Conservation (phyloP, 176 grass and related monocot genomes). For the Lolium multiflorum region DNA sequence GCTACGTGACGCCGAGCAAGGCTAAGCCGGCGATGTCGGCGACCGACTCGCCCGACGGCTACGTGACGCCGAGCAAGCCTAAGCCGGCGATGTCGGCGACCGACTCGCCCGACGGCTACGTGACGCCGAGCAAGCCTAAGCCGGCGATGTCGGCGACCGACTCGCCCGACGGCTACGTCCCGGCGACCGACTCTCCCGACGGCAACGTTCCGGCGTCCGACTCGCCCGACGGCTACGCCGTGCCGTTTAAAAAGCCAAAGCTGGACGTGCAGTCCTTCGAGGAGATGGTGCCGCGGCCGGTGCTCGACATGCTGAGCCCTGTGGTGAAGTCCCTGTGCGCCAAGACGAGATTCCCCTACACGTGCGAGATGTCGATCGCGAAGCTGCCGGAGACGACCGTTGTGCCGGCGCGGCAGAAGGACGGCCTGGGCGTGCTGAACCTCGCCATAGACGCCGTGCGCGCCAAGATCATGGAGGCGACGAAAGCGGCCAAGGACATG, state of each 20-base stretch:
- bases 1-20: not conserved
- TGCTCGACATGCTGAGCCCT: slow-evolving; percentile 10
- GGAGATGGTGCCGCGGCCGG: not conserved
- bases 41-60: not conserved
- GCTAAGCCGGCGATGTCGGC: not conserved
- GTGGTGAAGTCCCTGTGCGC: slow-evolving; percentile 40
- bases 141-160: not conserved
- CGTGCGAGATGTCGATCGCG: slow-evolving; percentile 52
- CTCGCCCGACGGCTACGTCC: not conserved
- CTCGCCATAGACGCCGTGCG: slow-evolving; percentile 54
- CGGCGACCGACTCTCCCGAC: not conserved
- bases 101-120: not conserved
- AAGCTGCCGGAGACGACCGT: not conserved
- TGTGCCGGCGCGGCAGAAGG: not conserved
- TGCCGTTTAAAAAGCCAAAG: not conserved
- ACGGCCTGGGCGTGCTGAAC: slow-evolving; percentile 42
- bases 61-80: not conserved
- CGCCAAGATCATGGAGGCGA: slow-evolving; percentile 21
- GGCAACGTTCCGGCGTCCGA: not conserved
- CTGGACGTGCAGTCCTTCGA: not conserved
- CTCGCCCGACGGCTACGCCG: not conserved
- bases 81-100: not conserved
- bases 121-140: not conserved
- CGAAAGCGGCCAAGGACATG: slow-evolving; percentile 21
- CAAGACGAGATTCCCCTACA: slow-evolving; percentile 27